Evolutionary conservation across 805 yeast species (phyloP).

Genomic region (Sporopachydermia quercuum): DNA sequence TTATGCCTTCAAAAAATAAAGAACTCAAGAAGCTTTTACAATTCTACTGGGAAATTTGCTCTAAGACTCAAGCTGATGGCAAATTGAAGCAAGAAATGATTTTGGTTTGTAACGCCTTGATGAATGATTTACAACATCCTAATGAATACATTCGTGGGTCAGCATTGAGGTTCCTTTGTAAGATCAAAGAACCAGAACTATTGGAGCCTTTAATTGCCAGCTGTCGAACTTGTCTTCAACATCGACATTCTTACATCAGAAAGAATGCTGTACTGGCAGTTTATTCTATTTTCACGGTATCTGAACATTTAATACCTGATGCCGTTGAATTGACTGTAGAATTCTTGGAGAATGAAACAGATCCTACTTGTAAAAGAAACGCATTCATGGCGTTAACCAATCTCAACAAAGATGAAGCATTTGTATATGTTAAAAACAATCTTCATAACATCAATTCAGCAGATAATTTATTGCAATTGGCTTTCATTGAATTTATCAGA

Average conservation of each 20-base stretch:
- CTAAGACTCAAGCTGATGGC: constrained; percentile 77
- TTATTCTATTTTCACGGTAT: constrained; percentile 62
- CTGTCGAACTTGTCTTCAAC: constrained; percentile 80
- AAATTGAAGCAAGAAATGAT: constrained; percentile 97
- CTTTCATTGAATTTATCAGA: constrained; percentile 83
- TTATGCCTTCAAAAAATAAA: constrained; percentile 90
- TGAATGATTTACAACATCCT: constrained; percentile 94
- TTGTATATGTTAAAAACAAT: constrained; percentile 65
- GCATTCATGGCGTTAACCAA: constrained; percentile 81
- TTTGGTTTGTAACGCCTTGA: constrained; percentile 93
- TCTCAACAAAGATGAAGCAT: constrained; percentile 73
- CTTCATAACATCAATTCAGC: constrained; percentile 41
- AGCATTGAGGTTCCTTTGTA: constrained; percentile 81
- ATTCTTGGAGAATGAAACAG: constrained; percentile 71
- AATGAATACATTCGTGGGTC: constrained; percentile 95
- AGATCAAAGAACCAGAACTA: constrained; percentile 83
- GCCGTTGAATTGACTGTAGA: constrained; percentile 73
- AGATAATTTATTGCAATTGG: constrained; percentile 77
- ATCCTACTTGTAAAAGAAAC: constrained; percentile 87
- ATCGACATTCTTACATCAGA: constrained; percentile 95
- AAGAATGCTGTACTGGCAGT: constrained; percentile 93
- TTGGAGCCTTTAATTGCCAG: constrained; percentile 92
- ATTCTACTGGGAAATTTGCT: constrained; percentile 96
- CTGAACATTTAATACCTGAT: constrained; percentile 85
- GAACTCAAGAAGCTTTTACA: constrained; percentile 83